A percentile compares a stretch with the other conserved stretches of the same genome.
These are phyloP conservation scores for Rhododendron griersonianum DNA, from an alignment of 148 eudicot genomes.

Conservation along the genomic window DNA sequence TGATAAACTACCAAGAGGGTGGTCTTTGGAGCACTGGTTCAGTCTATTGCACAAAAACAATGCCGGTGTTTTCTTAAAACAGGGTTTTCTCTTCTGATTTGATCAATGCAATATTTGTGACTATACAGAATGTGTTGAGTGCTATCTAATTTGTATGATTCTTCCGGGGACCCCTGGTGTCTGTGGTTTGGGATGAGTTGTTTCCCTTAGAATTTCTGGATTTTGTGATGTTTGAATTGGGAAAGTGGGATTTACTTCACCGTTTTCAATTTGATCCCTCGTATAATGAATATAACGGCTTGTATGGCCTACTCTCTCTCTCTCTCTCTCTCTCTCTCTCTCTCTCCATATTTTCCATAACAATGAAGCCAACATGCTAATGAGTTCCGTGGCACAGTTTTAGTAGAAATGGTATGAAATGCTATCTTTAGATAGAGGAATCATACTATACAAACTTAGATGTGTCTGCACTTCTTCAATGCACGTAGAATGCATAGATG, in stretches of 20 bases:
- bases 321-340: background rate
- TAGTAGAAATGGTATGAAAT: too few relatives aligned
- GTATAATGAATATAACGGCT: background rate
- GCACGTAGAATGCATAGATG: too few relatives aligned
- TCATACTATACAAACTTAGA: background rate
- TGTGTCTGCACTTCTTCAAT: too few relatives aligned
- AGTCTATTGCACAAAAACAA: background rate
- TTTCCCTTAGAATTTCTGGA: background rate
- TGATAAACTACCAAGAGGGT: conserved; percentile 20
- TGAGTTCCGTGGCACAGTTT: too few relatives aligned
- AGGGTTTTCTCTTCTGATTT: conserved; percentile 1
- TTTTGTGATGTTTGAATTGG: background rate
- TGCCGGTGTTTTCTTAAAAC: background rate
- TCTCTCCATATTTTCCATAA: too few relatives aligned
- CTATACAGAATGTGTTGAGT: background rate
- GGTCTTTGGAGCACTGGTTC: background rate
- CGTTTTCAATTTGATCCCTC: background rate
- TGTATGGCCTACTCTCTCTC: background rate
- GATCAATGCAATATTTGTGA: background rate
- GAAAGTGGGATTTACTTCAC: background rate
- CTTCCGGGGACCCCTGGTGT: background rate
- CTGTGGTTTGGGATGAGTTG: background rate
- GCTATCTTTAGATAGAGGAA: background rate
- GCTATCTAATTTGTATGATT: background rate
- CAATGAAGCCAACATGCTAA: too few relatives aligned